Conservation (phyloP, 495 filamentous ascomycete species). For the Daldinia childiae region DNA sequence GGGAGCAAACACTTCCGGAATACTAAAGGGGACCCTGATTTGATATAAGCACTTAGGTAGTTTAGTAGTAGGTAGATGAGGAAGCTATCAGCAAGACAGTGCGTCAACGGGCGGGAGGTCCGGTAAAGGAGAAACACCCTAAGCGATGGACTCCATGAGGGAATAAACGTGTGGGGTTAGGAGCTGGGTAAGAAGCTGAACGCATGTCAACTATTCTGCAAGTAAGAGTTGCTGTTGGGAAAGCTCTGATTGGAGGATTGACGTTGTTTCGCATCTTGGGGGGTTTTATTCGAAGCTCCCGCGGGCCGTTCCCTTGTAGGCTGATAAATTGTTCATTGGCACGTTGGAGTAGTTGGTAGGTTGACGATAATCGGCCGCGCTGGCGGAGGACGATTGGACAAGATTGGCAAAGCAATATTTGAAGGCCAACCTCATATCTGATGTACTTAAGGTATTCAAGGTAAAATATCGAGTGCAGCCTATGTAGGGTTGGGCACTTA, state of each 20-base stretch:
- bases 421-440: conserved; percentile 9
- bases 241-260: conserved; percentile 34
- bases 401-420: not conserved
- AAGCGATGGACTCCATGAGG: conserved; percentile 16
- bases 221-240: conserved; percentile 38
- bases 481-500: not conserved
- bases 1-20: conserved; percentile 30
- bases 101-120: conserved; percentile 23
- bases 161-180: conserved; percentile 21
- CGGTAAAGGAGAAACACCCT: conserved; percentile 28
- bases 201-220: conserved; percentile 33
- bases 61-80: conserved; percentile 8
- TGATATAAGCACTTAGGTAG: conserved; percentile 5
- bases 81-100: conserved; percentile 22
- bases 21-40: conserved; percentile 9
- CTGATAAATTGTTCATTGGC: conserved; percentile 28
- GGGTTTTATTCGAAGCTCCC: conserved; percentile 38
- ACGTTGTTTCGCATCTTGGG: conserved; percentile 30
- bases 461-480: not conserved
- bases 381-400: conserved; percentile 33
- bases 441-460: not conserved
- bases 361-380: conserved; percentile 25
- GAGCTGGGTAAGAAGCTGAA: conserved; percentile 36
- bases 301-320: conserved; percentile 34
- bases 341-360: conserved; percentile 10